phyloP scores from a whole-genome alignment of 495 filamentous ascomycete species.

The Aspergillus sclerotiicarbonarius region DNA sequence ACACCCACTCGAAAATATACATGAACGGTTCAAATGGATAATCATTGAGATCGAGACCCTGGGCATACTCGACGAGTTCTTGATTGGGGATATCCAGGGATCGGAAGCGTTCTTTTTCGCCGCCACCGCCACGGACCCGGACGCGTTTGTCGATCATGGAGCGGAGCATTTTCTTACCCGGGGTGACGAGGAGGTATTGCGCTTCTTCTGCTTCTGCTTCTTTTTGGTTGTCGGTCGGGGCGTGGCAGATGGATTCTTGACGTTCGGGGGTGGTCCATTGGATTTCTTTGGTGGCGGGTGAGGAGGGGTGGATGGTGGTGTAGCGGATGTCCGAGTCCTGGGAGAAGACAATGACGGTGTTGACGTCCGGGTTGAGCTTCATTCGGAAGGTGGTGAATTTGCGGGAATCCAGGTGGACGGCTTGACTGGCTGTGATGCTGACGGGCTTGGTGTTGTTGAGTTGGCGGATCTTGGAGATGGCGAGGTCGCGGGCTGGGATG shows the following conservation, averaged over 20 bases:
- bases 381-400: slow-evolving; percentile 36
- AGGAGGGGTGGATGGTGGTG: slow-evolving; percentile 13
- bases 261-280: slow-evolving; percentile 27
- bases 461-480: slow-evolving; percentile 24
- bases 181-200: slow-evolving; percentile 29
- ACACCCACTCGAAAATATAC: slow-evolving; percentile 36
- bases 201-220: neutral
- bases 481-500: slow-evolving; percentile 22
- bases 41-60: slow-evolving; percentile 27
- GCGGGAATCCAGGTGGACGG: slow-evolving; percentile 31
- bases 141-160: slow-evolving; percentile 26
- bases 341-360: slow-evolving; percentile 32
- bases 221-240: slow-evolving; percentile 6
- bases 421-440: slow-evolving; percentile 26
- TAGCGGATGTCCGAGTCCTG: slow-evolving; percentile 29
- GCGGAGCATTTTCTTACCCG: slow-evolving; percentile 29
- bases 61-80: slow-evolving; percentile 32
- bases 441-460: slow-evolving; percentile 15
- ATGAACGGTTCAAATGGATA: slow-evolving; percentile 29
- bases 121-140: slow-evolving; percentile 18
- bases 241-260: slow-evolving; percentile 25
- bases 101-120: slow-evolving; percentile 24
- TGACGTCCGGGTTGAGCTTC: slow-evolving; percentile 26
- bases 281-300: slow-evolving; percentile 5
- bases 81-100: slow-evolving; percentile 19